Conservation (phyloP, 495 filamentous ascomycete genomes). For the Chaetomium tenue region DNA sequence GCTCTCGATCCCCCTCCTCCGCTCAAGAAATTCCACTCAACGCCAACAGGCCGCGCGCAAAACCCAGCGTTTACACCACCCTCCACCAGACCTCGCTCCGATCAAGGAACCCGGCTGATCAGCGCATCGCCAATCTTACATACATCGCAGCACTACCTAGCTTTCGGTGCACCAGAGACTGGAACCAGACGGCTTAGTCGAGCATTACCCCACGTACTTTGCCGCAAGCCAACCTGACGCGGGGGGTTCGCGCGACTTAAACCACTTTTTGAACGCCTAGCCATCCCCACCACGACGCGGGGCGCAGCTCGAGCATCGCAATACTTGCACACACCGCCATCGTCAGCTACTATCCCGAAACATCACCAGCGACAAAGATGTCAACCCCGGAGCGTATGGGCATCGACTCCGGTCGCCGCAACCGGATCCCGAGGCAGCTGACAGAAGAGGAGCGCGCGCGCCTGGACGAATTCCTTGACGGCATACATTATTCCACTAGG, state of each 20-base stretch:
- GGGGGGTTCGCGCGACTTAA: neutral
- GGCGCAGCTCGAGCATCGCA: neutral
- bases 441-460: constrained; percentile 75
- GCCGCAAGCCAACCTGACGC: neutral
- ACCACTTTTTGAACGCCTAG: neutral
- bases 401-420: constrained; percentile 78
- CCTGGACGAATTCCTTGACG: constrained; percentile 86
- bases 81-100: neutral
- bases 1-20: constrained; percentile 19
- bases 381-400: constrained; percentile 48
- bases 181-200: neutral
- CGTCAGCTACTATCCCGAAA: neutral
- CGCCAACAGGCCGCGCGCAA: constrained; percentile 10
- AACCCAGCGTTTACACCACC: constrained; percentile 3
- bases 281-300: neutral
- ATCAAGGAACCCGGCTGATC: neutral
- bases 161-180: neutral
- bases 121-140: neutral
- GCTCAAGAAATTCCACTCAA: constrained; percentile 14
- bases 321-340: neutral
- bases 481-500: constrained; percentile 94
- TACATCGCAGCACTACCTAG: neutral
- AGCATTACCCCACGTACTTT: constrained; percentile 17
- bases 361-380: constrained; percentile 21
- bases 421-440: constrained; percentile 75